These are phyloP conservation scores for Exserohilum rostratum DNA, from an alignment of 2,329 filamentous ascomycete species.

Conservation along the genomic window DNA sequence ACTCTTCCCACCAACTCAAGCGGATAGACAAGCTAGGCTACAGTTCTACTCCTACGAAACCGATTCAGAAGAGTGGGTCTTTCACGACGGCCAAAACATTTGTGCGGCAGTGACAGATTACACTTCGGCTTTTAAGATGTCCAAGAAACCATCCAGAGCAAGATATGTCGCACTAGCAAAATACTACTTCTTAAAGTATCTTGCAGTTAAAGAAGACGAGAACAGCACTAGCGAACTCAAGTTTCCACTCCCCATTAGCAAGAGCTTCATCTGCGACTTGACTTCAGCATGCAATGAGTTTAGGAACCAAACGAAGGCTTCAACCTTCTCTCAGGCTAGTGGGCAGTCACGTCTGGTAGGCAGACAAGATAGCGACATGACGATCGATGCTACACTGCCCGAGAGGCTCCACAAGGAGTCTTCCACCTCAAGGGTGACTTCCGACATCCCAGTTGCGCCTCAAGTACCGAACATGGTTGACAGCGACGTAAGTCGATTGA, in stretches of 20 bases:
- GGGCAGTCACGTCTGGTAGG: neutral
- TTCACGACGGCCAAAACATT: neutral
- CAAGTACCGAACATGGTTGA: neutral
- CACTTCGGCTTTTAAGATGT: neutral
- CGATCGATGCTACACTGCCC: neutral
- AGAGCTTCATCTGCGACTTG: neutral
- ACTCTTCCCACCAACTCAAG: neutral
- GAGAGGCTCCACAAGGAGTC: neutral
- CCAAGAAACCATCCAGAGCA: neutral
- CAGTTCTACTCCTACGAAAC: neutral
- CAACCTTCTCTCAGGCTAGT: no score
- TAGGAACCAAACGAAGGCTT: neutral
- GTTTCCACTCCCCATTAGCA: neutral
- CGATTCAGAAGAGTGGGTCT: neutral
- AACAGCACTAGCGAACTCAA: neutral
- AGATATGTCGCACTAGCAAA: constrained; percentile 8
- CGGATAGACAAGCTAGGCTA: neutral
- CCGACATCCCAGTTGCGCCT: no score
- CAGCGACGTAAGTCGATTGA: neutral
- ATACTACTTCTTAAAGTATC: constrained; percentile 11
- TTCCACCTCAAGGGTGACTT: no score
- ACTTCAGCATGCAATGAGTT: neutral
- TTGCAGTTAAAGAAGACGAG: neutral
- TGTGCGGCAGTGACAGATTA: neutral
- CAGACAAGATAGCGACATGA: neutral